A percentile compares a stretch with the other conserved stretches of the same genome.
Evolutionary conservation across 768 basidiomycete genomes (phyloP).

Genomic region (Rhizopogon vesiculosus): DNA sequence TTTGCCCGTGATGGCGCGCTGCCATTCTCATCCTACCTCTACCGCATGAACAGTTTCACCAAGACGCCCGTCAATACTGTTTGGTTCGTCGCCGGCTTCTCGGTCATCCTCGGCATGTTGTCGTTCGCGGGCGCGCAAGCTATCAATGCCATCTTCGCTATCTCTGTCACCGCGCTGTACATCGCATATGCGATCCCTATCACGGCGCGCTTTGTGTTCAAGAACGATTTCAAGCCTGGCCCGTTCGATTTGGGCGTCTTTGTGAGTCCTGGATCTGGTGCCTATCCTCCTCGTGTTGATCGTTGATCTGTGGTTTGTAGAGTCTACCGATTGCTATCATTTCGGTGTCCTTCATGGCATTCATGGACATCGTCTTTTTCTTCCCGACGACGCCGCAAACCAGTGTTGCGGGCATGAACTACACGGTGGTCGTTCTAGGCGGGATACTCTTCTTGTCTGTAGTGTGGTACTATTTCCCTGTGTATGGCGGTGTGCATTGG

Average conservation of each 20-base stretch:
- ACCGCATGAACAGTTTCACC: conserved; percentile 47
- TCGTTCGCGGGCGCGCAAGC: conserved; percentile 52
- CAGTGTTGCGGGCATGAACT: conserved; percentile 52
- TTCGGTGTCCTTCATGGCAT: too few species aligned
- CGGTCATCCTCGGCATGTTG: conserved; percentile 45
- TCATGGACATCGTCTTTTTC: too few species aligned
- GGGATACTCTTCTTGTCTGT: conserved; percentile 46
- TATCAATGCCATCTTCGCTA: conserved; percentile 52
- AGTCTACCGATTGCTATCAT: too few species aligned
- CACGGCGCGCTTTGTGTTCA: conserved; percentile 42
- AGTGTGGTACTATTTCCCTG: conserved; percentile 57
- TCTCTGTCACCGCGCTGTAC: conserved; percentile 44
- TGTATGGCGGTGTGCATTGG: conserved; percentile 61
- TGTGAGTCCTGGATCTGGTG: too few species aligned
- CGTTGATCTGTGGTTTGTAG: too few species aligned
- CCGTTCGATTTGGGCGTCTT: too few species aligned
- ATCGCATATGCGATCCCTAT: conserved; percentile 48
- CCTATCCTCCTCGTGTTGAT: too few species aligned
- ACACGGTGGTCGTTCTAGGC: conserved; percentile 55
- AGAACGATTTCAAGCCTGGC: too few species aligned
- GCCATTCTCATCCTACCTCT: conserved; percentile 49
- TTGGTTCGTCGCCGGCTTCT: conserved; percentile 40
- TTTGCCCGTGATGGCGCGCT: conserved; percentile 59
- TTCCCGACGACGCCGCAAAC: conserved; percentile 44
- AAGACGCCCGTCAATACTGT: conserved; percentile 56